Conservation (phyloP, 345 rosid genomes). For the Syzygium aromaticum region DNA sequence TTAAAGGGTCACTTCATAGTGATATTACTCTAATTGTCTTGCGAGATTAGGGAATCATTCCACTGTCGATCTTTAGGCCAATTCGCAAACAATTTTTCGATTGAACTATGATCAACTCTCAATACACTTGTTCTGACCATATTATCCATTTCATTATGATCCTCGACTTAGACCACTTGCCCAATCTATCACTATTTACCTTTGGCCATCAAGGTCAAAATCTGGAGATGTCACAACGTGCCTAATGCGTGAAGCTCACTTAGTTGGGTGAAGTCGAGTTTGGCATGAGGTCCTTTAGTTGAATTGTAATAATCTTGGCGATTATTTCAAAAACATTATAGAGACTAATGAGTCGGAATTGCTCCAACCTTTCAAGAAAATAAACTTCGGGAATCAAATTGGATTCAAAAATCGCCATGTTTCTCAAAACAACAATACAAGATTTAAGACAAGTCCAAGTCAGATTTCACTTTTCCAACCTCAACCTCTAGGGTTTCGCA, state of each 20-base stretch:
- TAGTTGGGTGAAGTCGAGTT: neutral
- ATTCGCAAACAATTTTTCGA: too few species aligned
- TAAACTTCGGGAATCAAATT: neutral
- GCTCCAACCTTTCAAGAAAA: neutral
- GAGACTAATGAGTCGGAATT: neutral
- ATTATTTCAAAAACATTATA: neutral
- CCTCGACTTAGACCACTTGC: too few species aligned
- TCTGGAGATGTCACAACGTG: neutral
- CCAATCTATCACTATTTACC: too few species aligned
- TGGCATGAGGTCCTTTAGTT: neutral
- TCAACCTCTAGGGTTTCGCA: neutral
- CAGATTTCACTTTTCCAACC: neutral
- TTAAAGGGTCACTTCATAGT: too few species aligned
- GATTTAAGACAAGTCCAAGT: neutral
- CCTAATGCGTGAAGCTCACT: neutral
- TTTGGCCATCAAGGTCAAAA: too few species aligned
- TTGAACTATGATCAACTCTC: too few species aligned
- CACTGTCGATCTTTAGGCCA: too few species aligned
- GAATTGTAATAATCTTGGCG: neutral
- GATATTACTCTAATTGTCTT: too few species aligned
- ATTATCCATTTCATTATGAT: too few species aligned
- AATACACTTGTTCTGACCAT: too few species aligned
- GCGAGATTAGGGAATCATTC: too few species aligned
- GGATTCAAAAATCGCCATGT: neutral
- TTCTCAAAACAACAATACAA: neutral